A percentile compares a stretch with the other conserved stretches of the same genome.
These are phyloP conservation scores for Rhizopogon rudus DNA, from an alignment of 768 basidiomycete genomes.

Conservation along the genomic window DNA sequence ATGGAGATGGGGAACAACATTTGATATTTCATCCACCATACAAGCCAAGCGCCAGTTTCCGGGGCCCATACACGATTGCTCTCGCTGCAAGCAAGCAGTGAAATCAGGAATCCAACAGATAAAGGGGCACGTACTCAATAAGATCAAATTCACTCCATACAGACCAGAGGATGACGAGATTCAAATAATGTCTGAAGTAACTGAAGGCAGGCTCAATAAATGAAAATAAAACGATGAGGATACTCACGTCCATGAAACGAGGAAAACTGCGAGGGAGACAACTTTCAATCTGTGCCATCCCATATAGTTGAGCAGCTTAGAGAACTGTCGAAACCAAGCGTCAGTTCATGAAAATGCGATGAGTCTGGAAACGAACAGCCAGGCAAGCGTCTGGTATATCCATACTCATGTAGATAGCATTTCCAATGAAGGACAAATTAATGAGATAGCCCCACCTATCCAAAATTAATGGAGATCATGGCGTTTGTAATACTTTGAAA, in stretches of 20 bases:
- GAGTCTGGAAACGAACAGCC: constrained; percentile 47
- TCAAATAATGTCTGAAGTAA: constrained; percentile 92
- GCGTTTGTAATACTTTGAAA: constrained; percentile 3
- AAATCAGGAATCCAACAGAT: background rate
- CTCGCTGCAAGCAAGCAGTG: constrained; percentile 34
- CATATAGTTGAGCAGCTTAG: constrained; percentile 88
- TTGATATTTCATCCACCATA: constrained; percentile 76
- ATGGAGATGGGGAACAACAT: constrained; percentile 71
- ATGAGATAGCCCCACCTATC: constrained; percentile 80
- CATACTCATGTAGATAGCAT: constrained; percentile 94
- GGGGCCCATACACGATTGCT: constrained; percentile 53
- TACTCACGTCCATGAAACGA: constrained; percentile 78
- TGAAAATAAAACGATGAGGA: background rate
- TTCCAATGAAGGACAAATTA: constrained; percentile 84
- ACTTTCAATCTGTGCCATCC: constrained; percentile 60
- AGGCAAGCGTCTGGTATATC: constrained; percentile 90
- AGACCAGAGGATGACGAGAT: constrained; percentile 81
- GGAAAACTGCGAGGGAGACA: constrained; percentile 58
- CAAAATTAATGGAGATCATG: constrained; percentile 1
- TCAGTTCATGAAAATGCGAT: background rate
- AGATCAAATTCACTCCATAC: constrained; percentile 76
- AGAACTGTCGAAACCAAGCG: constrained; percentile 41
- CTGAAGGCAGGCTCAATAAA: constrained; percentile 32
- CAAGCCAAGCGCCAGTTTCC: constrained; percentile 62
- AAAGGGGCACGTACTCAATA: constrained; percentile 55